Evolutionary conservation across 1,284 basidiomycete genomes (phyloP), one percentile per base, ranked within the genome.

Genomic region (Tranzscheliella williamsii): DNA sequence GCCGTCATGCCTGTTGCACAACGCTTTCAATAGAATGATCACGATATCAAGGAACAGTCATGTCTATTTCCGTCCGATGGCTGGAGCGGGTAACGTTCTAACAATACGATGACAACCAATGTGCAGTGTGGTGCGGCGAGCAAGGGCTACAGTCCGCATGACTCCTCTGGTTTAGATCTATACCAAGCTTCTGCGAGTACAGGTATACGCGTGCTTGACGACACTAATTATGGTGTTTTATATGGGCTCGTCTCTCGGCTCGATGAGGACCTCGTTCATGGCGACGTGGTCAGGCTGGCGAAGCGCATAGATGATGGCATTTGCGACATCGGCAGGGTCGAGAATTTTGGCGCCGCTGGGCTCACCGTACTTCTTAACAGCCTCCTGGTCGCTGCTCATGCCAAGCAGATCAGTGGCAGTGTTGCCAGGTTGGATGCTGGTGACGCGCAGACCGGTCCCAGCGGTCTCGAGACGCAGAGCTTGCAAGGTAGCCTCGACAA

Each of bases 401-500:
- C 67, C 61, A 11, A 76, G 31, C 23, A 76, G 64, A 13, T 75
- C 74, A 1, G 74, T 76, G 0, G 69, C 69, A 2, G 65, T 67
- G 35, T 76, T 76, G 17, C 74, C 74, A 7, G 74, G 74, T 39
- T 76, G 74, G 4, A 76, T 52, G 20, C 46, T 47, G 1, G 74
- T 76, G 7, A 76, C 73, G 5, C 72, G 38, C 37, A 76, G 35
- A 0, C 74, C 74, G 3, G 48, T 67, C 8, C 56, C 67, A 3
- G 71, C 73, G 4, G 74, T 76, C 44, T 76, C 74, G 32, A 76
- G 44, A 4, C 74, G 69, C 13, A 76, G 37, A 16, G 69, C 51
- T 43, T 76, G 74, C 23, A 76, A 51, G 16, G 74, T 74, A 2
- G 73, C 71, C 41, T 76, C 74, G 38, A 76, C 74, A 29, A 76